phyloP scores from a whole-genome alignment of 306 rosid genomes.

The Pyrus bretschneideri region DNA sequence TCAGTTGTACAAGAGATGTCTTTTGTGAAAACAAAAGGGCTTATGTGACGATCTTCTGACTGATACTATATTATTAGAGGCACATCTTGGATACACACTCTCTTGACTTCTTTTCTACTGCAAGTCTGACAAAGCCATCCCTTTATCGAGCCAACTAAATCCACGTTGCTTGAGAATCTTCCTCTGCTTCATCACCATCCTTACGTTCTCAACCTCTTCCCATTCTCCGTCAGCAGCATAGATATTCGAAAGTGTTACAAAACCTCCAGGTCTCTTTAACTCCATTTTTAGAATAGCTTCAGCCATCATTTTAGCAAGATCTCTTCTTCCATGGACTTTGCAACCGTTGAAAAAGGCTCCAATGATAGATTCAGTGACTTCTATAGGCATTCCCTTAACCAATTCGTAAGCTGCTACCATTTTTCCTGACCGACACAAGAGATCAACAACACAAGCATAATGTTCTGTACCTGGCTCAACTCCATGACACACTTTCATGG shows the following conservation, averaged over 20 bases:
- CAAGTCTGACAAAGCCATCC: slow-evolving; percentile 6
- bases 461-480: slow-evolving; percentile 35
- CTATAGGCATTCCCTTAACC: slow-evolving; percentile 31
- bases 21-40: neutral
- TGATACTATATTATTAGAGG: neutral
- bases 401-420: slow-evolving; percentile 56
- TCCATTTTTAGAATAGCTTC: slow-evolving; percentile 35
- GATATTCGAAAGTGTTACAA: slow-evolving; percentile 54
- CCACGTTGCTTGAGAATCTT: slow-evolving; percentile 40
- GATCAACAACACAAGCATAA: slow-evolving; percentile 58
- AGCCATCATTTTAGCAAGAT: slow-evolving; percentile 44
- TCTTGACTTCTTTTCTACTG: slow-evolving; percentile 5
- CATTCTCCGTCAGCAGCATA: slow-evolving; percentile 63
- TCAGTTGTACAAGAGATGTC: neutral
- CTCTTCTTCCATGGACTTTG: slow-evolving; percentile 61
- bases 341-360: slow-evolving; percentile 65
- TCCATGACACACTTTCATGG: slow-evolving; percentile 40
- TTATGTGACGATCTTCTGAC: neutral
- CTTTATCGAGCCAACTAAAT: slow-evolving; percentile 42
- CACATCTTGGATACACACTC: neutral
- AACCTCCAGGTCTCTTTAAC: slow-evolving; percentile 48
- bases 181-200: slow-evolving; percentile 51
- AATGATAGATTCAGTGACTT: slow-evolving; percentile 42
- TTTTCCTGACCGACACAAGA: slow-evolving; percentile 61
- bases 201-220: slow-evolving; percentile 53